Evolutionary conservation across 768 basidiomycete genomes (phyloP).

Genomic region (Boletus fagicola): DNA sequence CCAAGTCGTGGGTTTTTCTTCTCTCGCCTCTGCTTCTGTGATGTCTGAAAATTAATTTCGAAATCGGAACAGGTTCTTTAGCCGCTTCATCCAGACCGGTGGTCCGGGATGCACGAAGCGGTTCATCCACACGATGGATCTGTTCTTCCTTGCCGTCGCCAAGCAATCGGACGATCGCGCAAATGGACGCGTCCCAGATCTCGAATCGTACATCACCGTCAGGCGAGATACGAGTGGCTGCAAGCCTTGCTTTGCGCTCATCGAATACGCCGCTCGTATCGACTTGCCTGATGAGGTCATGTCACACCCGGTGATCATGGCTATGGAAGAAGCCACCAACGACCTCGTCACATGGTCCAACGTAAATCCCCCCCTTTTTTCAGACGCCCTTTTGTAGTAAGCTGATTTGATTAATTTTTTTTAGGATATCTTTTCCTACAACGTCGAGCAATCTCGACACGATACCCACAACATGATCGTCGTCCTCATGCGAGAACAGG

Average conservation of each 20-base stretch:
- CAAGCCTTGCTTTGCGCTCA: constrained; percentile 49
- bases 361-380: constrained; percentile 19
- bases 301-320: constrained; percentile 46
- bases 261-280: constrained; percentile 53
- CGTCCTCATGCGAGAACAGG: constrained; percentile 64
- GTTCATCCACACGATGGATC: constrained; percentile 41
- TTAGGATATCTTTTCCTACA: constrained; percentile 76
- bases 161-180: constrained; percentile 45
- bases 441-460: constrained; percentile 66
- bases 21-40: background rate
- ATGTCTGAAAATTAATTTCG: constrained; percentile 1
- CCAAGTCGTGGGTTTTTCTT: constrained; percentile 32
- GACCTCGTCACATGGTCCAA: constrained; percentile 54
- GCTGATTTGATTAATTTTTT: background rate
- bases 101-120: constrained; percentile 41
- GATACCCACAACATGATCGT: constrained; percentile 72
- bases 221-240: constrained; percentile 55
- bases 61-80: constrained; percentile 34
- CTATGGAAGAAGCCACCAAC: constrained; percentile 47
- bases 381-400: background rate
- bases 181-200: constrained; percentile 37
- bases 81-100: constrained; percentile 37
- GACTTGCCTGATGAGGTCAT: constrained; percentile 55
- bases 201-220: constrained; percentile 53
- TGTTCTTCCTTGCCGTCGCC: constrained; percentile 43